Conservation (phyloP, 257 asterid genomes). For the Leptodermis oblonga region DNA sequence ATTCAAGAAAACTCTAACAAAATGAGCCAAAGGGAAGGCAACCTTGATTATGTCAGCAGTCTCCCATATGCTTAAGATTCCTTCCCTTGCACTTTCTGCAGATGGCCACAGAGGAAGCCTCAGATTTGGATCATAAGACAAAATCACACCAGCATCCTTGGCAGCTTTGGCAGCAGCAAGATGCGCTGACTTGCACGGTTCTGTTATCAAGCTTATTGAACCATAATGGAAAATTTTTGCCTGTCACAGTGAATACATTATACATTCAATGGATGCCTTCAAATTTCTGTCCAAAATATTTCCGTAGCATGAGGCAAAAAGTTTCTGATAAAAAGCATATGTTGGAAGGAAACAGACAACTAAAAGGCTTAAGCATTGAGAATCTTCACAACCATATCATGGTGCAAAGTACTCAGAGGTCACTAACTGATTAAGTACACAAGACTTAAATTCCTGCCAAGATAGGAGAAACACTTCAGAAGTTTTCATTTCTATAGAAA, state of each 20-base stretch:
- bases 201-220: slow-evolving; percentile 93
- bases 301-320: background rate
- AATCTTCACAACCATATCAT: background rate
- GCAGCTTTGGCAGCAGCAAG: slow-evolving; percentile 85
- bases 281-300: background rate
- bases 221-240: slow-evolving; percentile 96
- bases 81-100: slow-evolving; percentile 92
- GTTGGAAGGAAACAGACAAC: background rate
- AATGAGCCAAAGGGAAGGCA: slow-evolving; percentile 11
- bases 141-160: slow-evolving; percentile 82
- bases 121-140: slow-evolving; percentile 96
- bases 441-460: background rate
- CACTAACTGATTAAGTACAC: background rate
- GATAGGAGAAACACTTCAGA: too few relatives aligned
- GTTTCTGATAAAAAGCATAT: slow-evolving; percentile 1
- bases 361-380: background rate
- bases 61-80: slow-evolving; percentile 94
- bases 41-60: slow-evolving; percentile 95
- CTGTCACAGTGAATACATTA: slow-evolving; percentile 33
- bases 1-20: background rate
- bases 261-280: background rate
- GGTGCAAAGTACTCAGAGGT: background rate
- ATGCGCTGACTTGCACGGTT: slow-evolving; percentile 95
- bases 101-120: slow-evolving; percentile 98
- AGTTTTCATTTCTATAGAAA: background rate